Base-by-base conservation (phyloP, 495 filamentous ascomycete species). In the Neurospora terricola region DNA sequence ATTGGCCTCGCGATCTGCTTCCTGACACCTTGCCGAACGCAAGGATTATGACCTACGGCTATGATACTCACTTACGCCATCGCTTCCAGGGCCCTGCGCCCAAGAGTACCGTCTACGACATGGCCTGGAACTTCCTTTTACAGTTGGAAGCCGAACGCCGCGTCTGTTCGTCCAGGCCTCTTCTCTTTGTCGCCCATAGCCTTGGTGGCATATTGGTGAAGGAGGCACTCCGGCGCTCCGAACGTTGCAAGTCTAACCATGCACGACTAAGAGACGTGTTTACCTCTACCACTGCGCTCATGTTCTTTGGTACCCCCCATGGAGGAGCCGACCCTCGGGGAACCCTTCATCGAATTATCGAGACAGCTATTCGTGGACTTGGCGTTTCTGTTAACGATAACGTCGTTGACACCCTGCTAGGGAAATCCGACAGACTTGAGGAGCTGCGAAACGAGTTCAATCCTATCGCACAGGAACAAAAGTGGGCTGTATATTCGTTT, bases 181-280 rank as follows among this genome's bases (percentile, higher is more conserved):
- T 84, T 0, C 71, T 87, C 9, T 87, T 89, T 74, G 75, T 88
- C 2, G 85, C 76, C 2, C 86, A 89, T 75, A 87, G 85, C 73
- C 79, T 88, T 3, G 85, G 87, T n/a, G 87, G 86, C 0, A 81
- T 87, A 34, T 76, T 88, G 23, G 83, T 86, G 38, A 87, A 87
- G 59, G 80, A 85, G 38, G 74, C 78, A 73, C 73, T 86, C 5
- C 75, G 80, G 38, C 73, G 73, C 18, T 77, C 82, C 10, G 72
- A 73, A 9, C 14, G n/a, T 36, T 78, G 69, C 30, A 43, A 71
- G 1, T 23, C 36, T 12, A 66, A 68, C 39, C 77, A 80, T 4
- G 27, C 48, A 30, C 76, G 81, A 34, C 74, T 82, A 4, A 70
- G 72, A 12, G 37, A 38, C 27, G 71, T 82, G 18, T 82, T 77